Percentiles rank a stretch among this genome's conserved stretches.
Conservation (phyloP, 306 rosid species). For the Fragaria nilgerrensis region DNA sequence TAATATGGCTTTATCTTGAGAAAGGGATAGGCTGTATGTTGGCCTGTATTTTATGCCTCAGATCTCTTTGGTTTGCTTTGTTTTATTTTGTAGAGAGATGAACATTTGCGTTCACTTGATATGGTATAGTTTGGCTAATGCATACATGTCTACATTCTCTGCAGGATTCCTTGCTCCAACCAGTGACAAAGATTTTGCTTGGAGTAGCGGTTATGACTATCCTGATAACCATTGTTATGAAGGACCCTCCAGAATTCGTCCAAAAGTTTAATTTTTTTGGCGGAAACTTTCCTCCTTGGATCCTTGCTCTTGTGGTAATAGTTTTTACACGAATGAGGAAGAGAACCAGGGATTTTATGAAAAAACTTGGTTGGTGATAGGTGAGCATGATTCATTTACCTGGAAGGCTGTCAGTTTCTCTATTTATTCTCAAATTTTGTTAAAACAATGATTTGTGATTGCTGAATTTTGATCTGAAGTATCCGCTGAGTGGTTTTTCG, state of each 20-base stretch:
- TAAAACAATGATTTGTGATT: not conserved
- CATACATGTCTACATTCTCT: conserved; percentile 10
- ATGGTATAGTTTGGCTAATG: not conserved
- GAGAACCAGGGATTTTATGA: conserved; percentile 66
- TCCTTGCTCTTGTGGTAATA: conserved; percentile 77
- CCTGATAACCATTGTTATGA: conserved; percentile 51
- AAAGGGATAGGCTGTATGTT: not conserved
- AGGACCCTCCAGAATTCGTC: conserved; percentile 66
- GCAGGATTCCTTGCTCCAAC: conserved; percentile 80
- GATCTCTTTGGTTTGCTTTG: not conserved
- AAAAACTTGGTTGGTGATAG: conserved; percentile 55
- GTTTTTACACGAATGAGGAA: conserved; percentile 86
- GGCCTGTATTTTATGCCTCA: not conserved
- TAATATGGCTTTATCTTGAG: too few species aligned
- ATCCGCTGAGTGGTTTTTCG: not conserved
- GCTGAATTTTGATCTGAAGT: not conserved
- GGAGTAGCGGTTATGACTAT: conserved; percentile 64
- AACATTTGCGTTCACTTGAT: not conserved
- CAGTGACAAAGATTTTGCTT: conserved; percentile 67
- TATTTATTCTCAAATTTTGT: conserved; percentile 6
- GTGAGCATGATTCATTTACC: not conserved
- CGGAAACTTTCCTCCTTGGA: conserved; percentile 81
- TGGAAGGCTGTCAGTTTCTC: conserved; percentile 5
- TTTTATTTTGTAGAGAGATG: not conserved
- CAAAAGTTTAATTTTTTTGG: conserved; percentile 52